Evolutionary conservation across 108 stramenopile species (phyloP).

Genomic region (Cyclotella sp.): DNA sequence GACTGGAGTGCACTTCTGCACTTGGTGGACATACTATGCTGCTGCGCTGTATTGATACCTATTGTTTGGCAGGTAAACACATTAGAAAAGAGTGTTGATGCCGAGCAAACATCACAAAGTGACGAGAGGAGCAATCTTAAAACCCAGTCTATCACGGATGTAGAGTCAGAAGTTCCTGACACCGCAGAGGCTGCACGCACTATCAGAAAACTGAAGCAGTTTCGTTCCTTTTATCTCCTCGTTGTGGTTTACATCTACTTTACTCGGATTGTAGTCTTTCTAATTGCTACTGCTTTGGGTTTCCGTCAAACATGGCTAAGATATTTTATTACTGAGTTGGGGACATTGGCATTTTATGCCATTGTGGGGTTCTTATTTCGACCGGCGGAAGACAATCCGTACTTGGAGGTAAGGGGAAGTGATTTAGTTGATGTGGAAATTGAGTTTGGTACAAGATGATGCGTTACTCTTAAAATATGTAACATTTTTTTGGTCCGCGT

Average conservation of each 20-base stretch:
- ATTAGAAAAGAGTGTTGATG: conserved; percentile 73
- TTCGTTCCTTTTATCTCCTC: conserved; percentile 94
- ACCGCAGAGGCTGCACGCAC: conserved; percentile 52
- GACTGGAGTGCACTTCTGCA: conserved; percentile 93
- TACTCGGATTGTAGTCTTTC: conserved; percentile 94
- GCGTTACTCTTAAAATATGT: too few species aligned
- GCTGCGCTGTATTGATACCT: conserved; percentile 95
- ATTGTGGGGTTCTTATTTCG: conserved; percentile 87
- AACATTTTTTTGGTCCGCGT: too few species aligned
- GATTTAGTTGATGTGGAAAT: conserved; percentile 43
- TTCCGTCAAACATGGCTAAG: conserved; percentile 93
- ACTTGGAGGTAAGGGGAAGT: conserved; percentile 54
- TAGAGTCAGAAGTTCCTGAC: conserved; percentile 44
- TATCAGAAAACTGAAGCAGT: conserved; percentile 84
- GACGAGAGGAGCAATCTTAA: conserved; percentile 16
- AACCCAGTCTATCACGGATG: conserved; percentile 31
- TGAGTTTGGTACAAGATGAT: conserved; percentile 19
- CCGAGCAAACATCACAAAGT: conserved; percentile 29
- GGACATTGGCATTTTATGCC: conserved; percentile 91
- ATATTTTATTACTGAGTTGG: conserved; percentile 81
- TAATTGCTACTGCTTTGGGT: conserved; percentile 84
- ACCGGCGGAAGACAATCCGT: conserved; percentile 86
- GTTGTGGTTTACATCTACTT: conserved; percentile 96
- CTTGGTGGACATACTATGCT: conserved; percentile 97
- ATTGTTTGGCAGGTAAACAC: conserved; percentile 95